phyloP scores from a whole-genome alignment of 2,329 filamentous ascomycete genomes.

The Coniochaeta sp. region DNA sequence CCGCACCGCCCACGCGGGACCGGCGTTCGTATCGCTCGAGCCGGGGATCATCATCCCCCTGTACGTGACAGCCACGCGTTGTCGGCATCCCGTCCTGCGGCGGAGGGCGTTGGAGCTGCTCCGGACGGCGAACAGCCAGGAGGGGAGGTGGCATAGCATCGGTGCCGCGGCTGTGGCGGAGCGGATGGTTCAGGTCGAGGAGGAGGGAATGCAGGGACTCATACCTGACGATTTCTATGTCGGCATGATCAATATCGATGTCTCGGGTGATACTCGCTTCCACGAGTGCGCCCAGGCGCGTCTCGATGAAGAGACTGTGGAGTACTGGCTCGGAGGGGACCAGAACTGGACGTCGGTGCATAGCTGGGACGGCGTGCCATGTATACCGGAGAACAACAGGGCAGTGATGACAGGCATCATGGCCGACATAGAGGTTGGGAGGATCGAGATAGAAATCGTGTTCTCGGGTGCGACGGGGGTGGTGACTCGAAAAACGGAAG shows the following conservation, averaged over 20 bases:
- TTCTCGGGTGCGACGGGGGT: background rate
- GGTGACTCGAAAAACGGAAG: background rate
- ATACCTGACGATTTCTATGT: slow-evolving; percentile 2
- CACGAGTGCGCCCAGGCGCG: background rate
- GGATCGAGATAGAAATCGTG: background rate
- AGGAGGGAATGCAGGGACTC: slow-evolving; percentile 8
- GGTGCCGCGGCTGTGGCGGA: slow-evolving; percentile 19
- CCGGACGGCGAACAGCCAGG: slow-evolving; percentile 19
- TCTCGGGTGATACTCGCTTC: background rate
- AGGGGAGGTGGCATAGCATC: slow-evolving; percentile 25
- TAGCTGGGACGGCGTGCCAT: background rate
- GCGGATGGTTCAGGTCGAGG: slow-evolving; percentile 10
- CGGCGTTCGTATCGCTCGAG: slow-evolving; percentile 20
- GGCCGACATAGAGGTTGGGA: background rate
- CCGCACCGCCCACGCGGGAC: slow-evolving; percentile 2
- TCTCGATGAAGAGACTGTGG: background rate
- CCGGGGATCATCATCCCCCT: slow-evolving; percentile 23
- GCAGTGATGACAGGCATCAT: background rate
- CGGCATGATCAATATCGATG: background rate
- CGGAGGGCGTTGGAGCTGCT: slow-evolving; percentile 18
- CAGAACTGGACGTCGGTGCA: background rate
- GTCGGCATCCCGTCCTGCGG: slow-evolving; percentile 22
- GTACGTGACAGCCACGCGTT: slow-evolving; percentile 19
- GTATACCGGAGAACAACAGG: background rate
- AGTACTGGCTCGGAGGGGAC: slow-evolving; percentile 2